Evolutionary conservation across 345 rosid genomes (phyloP).

Genomic region (Pistacia integerrima): DNA sequence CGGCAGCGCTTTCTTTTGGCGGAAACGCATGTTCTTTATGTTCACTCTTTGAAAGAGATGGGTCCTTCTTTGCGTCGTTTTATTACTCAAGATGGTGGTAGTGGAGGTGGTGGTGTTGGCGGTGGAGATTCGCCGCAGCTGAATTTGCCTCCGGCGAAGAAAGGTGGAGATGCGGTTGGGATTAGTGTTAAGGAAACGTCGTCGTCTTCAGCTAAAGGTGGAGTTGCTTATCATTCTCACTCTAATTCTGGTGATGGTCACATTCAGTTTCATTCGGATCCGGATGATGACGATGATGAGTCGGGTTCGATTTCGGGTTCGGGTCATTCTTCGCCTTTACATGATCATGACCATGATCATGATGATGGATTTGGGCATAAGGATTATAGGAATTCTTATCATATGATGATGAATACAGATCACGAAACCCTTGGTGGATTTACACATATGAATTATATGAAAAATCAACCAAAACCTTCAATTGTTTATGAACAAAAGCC

Average conservation of each 20-base stretch:
- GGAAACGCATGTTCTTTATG: slow-evolving; percentile 68
- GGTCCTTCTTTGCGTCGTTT: slow-evolving; percentile 60
- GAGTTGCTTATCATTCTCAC: slow-evolving; percentile 33
- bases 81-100: slow-evolving; percentile 40
- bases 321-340: slow-evolving; percentile 58
- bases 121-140: slow-evolving; percentile 47
- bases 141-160: slow-evolving; percentile 49
- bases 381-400: slow-evolving; percentile 23
- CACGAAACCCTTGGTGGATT: slow-evolving; percentile 24
- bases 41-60: slow-evolving; percentile 48
- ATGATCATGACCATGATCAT: slow-evolving; percentile 12
- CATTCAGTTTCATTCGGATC: slow-evolving; percentile 55
- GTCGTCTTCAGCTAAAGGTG: neutral
- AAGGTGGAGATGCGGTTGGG: slow-evolving; percentile 28
- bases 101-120: slow-evolving; percentile 34
- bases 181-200: neutral
- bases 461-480: slow-evolving; percentile 58
- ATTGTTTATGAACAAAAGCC: slow-evolving; percentile 74
- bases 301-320: slow-evolving; percentile 42
- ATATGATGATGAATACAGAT: slow-evolving; percentile 3
- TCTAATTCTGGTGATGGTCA: slow-evolving; percentile 66
- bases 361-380: slow-evolving; percentile 24
- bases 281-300: slow-evolving; percentile 51
- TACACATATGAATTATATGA: slow-evolving; percentile 79
- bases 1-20: slow-evolving; percentile 75